Conservation (phyloP, 495 filamentous ascomycete genomes). For the Tuber brumale region DNA sequence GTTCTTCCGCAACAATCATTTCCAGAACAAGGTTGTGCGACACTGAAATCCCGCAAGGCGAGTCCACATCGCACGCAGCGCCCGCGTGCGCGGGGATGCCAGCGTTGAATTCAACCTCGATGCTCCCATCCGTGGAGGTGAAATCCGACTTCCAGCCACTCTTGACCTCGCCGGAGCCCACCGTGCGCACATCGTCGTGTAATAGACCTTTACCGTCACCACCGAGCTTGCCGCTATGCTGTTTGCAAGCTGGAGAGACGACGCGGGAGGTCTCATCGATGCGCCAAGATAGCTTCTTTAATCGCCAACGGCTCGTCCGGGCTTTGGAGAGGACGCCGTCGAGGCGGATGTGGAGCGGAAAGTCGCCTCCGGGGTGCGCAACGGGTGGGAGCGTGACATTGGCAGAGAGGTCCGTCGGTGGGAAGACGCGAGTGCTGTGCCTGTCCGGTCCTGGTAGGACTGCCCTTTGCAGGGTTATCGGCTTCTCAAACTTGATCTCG, state of each 20-base stretch:
- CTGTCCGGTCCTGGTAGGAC: conserved; percentile 58
- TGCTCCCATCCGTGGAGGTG: conserved; percentile 58
- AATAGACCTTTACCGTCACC: conserved; percentile 64
- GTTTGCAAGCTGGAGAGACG: conserved; percentile 71
- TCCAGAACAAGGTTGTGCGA: conserved; percentile 83
- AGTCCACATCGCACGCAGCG: conserved; percentile 72
- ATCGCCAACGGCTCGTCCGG: conserved; percentile 69
- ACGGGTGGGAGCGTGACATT: conserved; percentile 70
- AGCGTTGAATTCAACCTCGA: conserved; percentile 78
- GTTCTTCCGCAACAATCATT: conserved; percentile 87
- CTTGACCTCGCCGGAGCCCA: conserved; percentile 70
- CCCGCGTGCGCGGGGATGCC: conserved; percentile 52
- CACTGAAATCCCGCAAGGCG: conserved; percentile 68
- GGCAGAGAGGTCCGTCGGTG: conserved; percentile 85
- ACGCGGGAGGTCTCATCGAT: conserved; percentile 79
- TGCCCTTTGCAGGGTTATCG: conserved; percentile 63
- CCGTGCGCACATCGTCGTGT: conserved; percentile 67
- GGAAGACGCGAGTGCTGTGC: conserved; percentile 85
- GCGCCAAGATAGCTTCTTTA: conserved; percentile 86
- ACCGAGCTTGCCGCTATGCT: conserved; percentile 67
- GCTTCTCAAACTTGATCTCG: conserved; percentile 42
- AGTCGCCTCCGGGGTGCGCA: conserved; percentile 80
- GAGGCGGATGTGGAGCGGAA: conserved; percentile 69
- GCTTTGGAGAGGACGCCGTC: conserved; percentile 62
- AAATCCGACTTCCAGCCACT: conserved; percentile 97